Conservation (phyloP, 306 rosid genomes). For the Alnus rubra region DNA sequence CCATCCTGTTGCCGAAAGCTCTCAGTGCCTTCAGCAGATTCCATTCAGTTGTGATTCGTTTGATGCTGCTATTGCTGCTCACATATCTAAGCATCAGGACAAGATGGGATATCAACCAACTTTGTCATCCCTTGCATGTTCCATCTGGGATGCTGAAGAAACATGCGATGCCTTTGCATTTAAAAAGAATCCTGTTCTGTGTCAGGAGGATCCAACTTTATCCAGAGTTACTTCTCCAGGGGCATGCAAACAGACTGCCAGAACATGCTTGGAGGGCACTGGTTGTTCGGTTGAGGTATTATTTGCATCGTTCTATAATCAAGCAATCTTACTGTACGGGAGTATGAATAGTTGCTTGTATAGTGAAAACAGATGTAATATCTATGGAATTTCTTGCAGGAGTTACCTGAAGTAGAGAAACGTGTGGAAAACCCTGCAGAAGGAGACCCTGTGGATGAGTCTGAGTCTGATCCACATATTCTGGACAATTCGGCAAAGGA, state of each 20-base stretch:
- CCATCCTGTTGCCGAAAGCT: slow-evolving; percentile 48
- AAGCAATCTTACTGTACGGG: neutral
- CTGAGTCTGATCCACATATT: slow-evolving; percentile 47
- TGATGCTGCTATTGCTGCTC: slow-evolving; percentile 99
- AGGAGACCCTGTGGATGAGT: slow-evolving; percentile 52
- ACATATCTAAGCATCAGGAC: slow-evolving; percentile 72
- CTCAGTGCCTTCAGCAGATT: slow-evolving; percentile 64
- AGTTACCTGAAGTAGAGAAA: slow-evolving; percentile 46
- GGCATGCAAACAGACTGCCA: slow-evolving; percentile 42
- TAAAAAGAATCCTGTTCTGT: slow-evolving; percentile 46
- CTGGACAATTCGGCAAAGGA: slow-evolving; percentile 55
- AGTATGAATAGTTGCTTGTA: slow-evolving; percentile 17
- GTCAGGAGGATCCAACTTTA: slow-evolving; percentile 37
- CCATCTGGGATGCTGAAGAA: slow-evolving; percentile 98
- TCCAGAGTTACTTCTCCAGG: slow-evolving; percentile 44
- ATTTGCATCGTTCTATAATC: slow-evolving; percentile 20
- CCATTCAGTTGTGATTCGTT: slow-evolving; percentile 92
- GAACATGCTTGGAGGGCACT: slow-evolving; percentile 38
- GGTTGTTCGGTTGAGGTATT: slow-evolving; percentile 60
- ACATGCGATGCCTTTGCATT: slow-evolving; percentile 90
- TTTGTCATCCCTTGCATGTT: slow-evolving; percentile 60
- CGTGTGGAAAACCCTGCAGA: slow-evolving; percentile 50
- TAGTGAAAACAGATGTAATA: slow-evolving; percentile 30
- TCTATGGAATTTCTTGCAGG: slow-evolving; percentile 42
- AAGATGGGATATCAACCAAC: slow-evolving; percentile 58